Evolutionary conservation across 1,139 yeast species (phyloP).

Genomic region (Suhomyces bokatorum): DNA sequence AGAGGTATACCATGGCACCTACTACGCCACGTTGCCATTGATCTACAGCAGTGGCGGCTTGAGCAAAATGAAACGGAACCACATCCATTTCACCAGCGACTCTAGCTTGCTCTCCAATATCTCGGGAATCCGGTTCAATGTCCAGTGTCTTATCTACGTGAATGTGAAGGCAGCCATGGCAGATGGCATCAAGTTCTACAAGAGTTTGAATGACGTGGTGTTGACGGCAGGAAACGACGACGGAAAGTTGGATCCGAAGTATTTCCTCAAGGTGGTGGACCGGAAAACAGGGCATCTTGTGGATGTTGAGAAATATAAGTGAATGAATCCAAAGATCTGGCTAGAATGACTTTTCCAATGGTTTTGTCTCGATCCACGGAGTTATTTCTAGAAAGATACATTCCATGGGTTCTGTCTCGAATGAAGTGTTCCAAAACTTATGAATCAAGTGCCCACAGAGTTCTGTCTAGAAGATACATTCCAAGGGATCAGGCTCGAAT

Average conservation of each 20-base stretch:
- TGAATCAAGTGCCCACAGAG: too few species aligned
- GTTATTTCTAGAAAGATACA: too few species aligned
- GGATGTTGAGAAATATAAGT: slow-evolving; percentile 9
- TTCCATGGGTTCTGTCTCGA: too few species aligned
- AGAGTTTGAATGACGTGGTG: slow-evolving; percentile 73
- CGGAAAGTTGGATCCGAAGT: slow-evolving; percentile 52
- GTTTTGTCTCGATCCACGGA: too few species aligned
- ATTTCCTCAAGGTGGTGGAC: slow-evolving; percentile 42
- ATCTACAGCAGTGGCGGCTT: slow-evolving; percentile 63
- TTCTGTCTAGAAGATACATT: too few species aligned
- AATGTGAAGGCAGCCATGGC: slow-evolving; percentile 50
- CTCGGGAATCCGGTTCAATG: slow-evolving; percentile 70
- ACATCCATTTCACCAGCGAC: slow-evolving; percentile 71
- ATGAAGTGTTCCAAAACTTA: too few species aligned
- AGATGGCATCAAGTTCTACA: slow-evolving; percentile 55
- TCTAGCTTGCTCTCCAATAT: slow-evolving; percentile 37
- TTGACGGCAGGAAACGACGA: slow-evolving; percentile 59
- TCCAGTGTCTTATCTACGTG: slow-evolving; percentile 63
- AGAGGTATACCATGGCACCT: slow-evolving; percentile 80
- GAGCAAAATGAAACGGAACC: slow-evolving; percentile 71
- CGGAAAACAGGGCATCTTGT: slow-evolving; percentile 17
- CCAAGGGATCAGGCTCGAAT: too few species aligned
- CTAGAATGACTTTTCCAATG: too few species aligned
- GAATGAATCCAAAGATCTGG: too few species aligned
- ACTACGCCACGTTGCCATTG: slow-evolving; percentile 41